These are phyloP conservation scores for Termitomyces sp. DNA, from an alignment of 768 basidiomycete genomes.

Conservation along the genomic window DNA sequence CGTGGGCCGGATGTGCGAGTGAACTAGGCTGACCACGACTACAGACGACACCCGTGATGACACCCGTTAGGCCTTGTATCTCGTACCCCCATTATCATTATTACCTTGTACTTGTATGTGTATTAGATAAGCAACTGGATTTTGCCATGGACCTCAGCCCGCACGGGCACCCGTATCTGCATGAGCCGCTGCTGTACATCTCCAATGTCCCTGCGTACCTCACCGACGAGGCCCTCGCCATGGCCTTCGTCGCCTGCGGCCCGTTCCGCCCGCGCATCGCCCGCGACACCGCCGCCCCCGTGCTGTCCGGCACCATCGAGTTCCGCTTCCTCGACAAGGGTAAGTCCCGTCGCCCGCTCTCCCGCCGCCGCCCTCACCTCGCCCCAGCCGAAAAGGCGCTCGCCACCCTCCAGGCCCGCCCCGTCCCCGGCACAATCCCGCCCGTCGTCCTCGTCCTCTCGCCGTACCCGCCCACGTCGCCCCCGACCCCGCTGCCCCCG, in stretches of 20 bases:
- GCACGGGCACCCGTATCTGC: conserved; percentile 76
- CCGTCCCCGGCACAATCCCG: conserved; percentile 55
- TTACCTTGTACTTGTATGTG: conserved; percentile 3
- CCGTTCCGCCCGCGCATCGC: conserved; percentile 77
- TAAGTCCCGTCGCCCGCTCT: no score
- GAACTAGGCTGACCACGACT: neutral
- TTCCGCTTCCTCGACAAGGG: conserved; percentile 82
- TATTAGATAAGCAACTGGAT: neutral
- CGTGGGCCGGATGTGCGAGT: neutral
- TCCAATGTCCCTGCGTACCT: conserved; percentile 71
- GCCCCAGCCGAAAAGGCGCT: conserved; percentile 80
- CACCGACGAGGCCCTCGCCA: conserved; percentile 71
- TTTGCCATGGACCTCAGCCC: conserved; percentile 20
- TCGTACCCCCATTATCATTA: neutral
- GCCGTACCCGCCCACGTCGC: conserved; percentile 77
- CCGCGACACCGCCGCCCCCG: conserved; percentile 52
- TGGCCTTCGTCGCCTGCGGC: conserved; percentile 67
- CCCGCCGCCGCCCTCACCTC: conserved; percentile 5
- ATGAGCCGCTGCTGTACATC: conserved; percentile 79
- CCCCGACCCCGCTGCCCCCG: conserved; percentile 69
- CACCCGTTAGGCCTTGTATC: no score
- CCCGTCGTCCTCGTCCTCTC: conserved; percentile 65
- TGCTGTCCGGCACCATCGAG: conserved; percentile 69
- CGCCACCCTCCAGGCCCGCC: conserved; percentile 74
- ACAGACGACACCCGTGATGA: conserved; percentile 4